Percentiles rank a stretch among this genome's conserved stretches.
Conservation (phyloP, 192 early-diverging fungal species). For the Dissophora globulifera region DNA sequence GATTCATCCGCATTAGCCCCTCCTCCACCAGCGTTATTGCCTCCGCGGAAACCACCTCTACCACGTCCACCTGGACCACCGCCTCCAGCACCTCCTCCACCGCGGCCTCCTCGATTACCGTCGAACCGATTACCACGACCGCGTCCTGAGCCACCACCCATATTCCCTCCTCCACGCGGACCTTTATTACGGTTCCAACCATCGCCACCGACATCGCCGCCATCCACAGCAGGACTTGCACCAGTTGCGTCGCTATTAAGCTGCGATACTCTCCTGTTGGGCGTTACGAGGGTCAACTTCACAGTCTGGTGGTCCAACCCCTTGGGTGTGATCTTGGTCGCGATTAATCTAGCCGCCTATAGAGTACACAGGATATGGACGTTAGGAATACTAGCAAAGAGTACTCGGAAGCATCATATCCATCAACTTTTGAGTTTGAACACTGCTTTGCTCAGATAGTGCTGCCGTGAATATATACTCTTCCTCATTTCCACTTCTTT, state of each 20-base stretch:
- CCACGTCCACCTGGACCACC: conserved; percentile 6
- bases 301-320: conserved; percentile 45
- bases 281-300: conserved; percentile 30
- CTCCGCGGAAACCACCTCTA: conserved; percentile 6
- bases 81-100: conserved; percentile 5
- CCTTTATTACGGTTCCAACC: conserved; percentile 14
- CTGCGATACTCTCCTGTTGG: conserved; percentile 10
- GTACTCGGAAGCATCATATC: no score
- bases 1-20: conserved; percentile 12
- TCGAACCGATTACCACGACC: conserved; percentile 4
- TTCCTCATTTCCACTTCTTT: no score
- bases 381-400: conserved; percentile 3
- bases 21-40: conserved; percentile 9
- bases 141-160: conserved; percentile 15
- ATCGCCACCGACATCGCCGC: conserved; percentile 15
- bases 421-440: no score
- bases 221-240: conserved; percentile 8
- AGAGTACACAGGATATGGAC: no score
- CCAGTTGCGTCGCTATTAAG: not conserved
- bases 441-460: no score
- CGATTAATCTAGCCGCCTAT: conserved; percentile 39
- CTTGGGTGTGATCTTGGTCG: conserved; percentile 38
- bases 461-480: no score
- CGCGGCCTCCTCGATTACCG: conserved; percentile 12
- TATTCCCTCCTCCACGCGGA: conserved; percentile 12